Evolutionary conservation across 73 alveolate genomes (phyloP).

Genomic region (Paramecium bursaria): DNA sequence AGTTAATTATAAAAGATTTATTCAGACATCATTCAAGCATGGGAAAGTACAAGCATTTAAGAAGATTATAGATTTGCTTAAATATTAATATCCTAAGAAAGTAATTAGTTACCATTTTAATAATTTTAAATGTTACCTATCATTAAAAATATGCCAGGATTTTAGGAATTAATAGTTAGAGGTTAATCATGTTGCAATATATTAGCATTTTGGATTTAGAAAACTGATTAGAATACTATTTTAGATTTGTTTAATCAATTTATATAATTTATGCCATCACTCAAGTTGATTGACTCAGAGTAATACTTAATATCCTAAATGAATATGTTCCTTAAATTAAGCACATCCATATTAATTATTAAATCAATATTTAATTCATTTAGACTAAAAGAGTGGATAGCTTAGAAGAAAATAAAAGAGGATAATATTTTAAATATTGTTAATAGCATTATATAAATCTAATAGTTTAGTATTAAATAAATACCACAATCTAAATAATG

Average conservation of each 20-base stretch:
- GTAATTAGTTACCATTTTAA: slow-evolving; percentile 17
- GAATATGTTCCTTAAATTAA: slow-evolving; percentile 34
- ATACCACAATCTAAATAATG: slow-evolving; percentile 36
- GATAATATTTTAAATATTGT: slow-evolving; percentile 1
- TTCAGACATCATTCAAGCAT: background rate
- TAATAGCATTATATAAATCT: background rate
- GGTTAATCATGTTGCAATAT: background rate
- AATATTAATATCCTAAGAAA: slow-evolving; percentile 12
- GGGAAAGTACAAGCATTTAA: background rate
- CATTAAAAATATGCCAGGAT: slow-evolving; percentile 15
- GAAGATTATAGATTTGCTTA: slow-evolving; percentile 59
- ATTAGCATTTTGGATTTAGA: slow-evolving; percentile 12
- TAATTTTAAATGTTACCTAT: slow-evolving; percentile 42
- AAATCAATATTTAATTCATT: slow-evolving; percentile 1
- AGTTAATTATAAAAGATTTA: background rate
- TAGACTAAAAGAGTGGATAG: slow-evolving; percentile 54
- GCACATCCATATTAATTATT: background rate
- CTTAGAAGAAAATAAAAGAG: background rate
- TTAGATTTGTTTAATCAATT: slow-evolving; percentile 17
- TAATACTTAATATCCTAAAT: background rate
- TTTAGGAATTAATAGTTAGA: slow-evolving; percentile 19
- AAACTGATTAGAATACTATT: slow-evolving; percentile 5
- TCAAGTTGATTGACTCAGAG: slow-evolving; percentile 21
- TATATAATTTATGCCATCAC: background rate
- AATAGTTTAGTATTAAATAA: background rate